Conservation (phyloP, 345 rosid genomes). For the Salix udensis region DNA sequence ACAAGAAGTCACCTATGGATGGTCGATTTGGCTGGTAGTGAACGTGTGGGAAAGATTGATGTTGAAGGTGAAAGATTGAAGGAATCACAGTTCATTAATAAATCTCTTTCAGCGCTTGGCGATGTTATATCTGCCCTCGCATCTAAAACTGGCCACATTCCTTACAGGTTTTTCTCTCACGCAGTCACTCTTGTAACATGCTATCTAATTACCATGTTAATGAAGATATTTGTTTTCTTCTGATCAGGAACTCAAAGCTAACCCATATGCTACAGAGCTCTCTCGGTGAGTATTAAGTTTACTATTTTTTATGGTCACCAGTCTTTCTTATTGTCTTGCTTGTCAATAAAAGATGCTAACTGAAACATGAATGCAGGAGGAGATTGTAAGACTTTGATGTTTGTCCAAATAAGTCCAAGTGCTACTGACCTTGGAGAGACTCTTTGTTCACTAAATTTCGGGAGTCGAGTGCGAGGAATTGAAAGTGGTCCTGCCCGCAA, state of each 20-base stretch:
- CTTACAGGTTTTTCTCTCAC: conserved; percentile 62
- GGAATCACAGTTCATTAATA: conserved; percentile 92
- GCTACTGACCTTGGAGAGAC: conserved; percentile 80
- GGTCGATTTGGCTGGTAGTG: conserved; percentile 99
- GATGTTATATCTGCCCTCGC: conserved; percentile 95
- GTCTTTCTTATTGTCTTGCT: background rate
- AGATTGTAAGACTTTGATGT: conserved; percentile 93
- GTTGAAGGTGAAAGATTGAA: conserved; percentile 92
- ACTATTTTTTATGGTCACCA: background rate
- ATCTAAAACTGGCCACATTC: conserved; percentile 80
- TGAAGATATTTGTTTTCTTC: background rate
- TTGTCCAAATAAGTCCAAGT: conserved; percentile 93
- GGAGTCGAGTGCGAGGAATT: conserved; percentile 82
- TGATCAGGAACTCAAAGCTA: conserved; percentile 90
- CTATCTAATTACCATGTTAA: background rate
- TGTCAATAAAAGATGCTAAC: conserved; percentile 3
- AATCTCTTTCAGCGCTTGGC: conserved; percentile 94
- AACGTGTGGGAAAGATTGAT: conserved; percentile 91
- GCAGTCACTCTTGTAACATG: background rate
- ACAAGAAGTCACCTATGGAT: conserved; percentile 93
- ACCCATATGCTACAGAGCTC: conserved; percentile 97
- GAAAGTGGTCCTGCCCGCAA: conserved; percentile 93
- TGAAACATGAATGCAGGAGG: conserved; percentile 54
- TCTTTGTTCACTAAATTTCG: conserved; percentile 83
- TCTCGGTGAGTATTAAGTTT: conserved; percentile 51